These are phyloP conservation scores for Byssoonygena ceratinophila DNA, from an alignment of 2,329 filamentous ascomycete genomes.

Conservation along the genomic window DNA sequence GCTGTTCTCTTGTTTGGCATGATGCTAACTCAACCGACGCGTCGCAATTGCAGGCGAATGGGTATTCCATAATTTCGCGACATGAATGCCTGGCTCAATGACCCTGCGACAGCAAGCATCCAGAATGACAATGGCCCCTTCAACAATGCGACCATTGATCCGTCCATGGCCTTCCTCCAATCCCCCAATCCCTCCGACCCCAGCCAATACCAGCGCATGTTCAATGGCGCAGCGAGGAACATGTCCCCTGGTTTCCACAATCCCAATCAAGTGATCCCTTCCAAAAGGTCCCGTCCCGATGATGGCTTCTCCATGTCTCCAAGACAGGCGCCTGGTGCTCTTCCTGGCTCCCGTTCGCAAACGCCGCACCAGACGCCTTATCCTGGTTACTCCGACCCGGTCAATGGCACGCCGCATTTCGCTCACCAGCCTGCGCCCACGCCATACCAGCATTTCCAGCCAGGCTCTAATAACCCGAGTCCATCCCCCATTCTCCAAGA, in stretches of 20 bases:
- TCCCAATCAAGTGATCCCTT: conserved; percentile 72
- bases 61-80: conserved; percentile 26
- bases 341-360: conserved; percentile 78
- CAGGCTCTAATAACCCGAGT: conserved; percentile 71
- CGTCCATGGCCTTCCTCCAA: conserved; percentile 40
- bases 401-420: conserved; percentile 51
- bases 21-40: conserved; percentile 7
- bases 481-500: conserved; percentile 87
- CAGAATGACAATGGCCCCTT: conserved; percentile 39
- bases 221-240: conserved; percentile 75
- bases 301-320: conserved; percentile 79
- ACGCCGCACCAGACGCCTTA: conserved; percentile 74
- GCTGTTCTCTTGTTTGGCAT: neutral
- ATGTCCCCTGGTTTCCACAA: conserved; percentile 69
- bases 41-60: conserved; percentile 16
- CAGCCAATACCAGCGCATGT: conserved; percentile 53
- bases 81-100: conserved; percentile 44
- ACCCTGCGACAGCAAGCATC: conserved; percentile 34
- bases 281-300: conserved; percentile 76
- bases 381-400: conserved; percentile 57
- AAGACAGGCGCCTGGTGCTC: conserved; percentile 59
- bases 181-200: conserved; percentile 41
- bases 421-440: conserved; percentile 48
- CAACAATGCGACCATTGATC: conserved; percentile 34
- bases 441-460: conserved; percentile 71